Base-by-base conservation (phyloP, 257 asterid species). In the Parsonsia alboflavescens region DNA sequence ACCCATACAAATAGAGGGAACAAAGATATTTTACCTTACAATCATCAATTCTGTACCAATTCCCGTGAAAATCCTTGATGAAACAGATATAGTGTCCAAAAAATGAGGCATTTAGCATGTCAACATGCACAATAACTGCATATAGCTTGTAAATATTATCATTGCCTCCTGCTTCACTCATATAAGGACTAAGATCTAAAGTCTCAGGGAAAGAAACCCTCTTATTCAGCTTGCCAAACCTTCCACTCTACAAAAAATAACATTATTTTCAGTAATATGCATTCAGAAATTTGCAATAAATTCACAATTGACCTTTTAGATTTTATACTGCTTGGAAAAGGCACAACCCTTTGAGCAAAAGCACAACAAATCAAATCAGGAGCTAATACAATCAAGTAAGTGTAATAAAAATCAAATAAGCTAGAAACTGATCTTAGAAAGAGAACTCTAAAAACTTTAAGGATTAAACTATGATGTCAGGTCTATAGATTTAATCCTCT, bases 71-170 rank as follows among this genome's bases (percentile, higher is more conserved):
- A 77, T 95, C 98, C 81, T 90, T 92, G 70, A 89, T 76, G 77
- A 88, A 95, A 88, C 99, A 95, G 78, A 95, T 90, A 84, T 95
- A 95, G 82, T 95, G 99, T 70, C 99, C 99, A 73, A 95, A 95
- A 80, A 79, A 95, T 16, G 99, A 95, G 54, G 99, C 99, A 86
- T 95, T 95, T 79, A 95, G 86, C 99, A 92, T 92, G 87, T 95
- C 99, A 81, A 95, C 83, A 59, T 95, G 99, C 71, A 95, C 98
- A 54, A 95, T 91, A 81, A 95, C 97, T 42, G 98, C 99, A 87
- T 95, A 95, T 39, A 95, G 82, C 90, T 87, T 90, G 89, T 95
- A 95, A 71, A 88, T 68, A 76, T 92, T 85, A 71, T 82, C 83
- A 69, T 90, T 86, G 49, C 85, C 96, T 76, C 84, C 96, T 66